Evolutionary conservation across 2,329 filamentous ascomycete genomes (phyloP), one percentile per base, ranked within the genome.

Genomic region (Fusarium lateritium): DNA sequence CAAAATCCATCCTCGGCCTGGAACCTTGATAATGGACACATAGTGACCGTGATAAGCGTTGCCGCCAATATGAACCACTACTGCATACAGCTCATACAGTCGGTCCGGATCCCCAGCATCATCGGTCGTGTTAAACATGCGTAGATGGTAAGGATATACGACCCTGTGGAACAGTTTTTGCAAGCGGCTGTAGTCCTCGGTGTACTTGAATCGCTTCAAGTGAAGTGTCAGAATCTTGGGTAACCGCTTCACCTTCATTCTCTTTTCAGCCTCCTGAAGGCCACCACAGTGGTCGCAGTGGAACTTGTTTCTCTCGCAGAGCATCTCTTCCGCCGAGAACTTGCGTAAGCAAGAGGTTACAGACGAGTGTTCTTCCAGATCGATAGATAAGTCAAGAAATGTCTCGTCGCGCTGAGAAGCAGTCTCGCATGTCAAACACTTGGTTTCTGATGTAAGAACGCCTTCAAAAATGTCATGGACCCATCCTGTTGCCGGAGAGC

Each of bases 41-140:
- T 99, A 99, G 79, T 99, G 96, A 6, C 96, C 96, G 76, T 99
- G 96, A 76, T 98, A 98, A 6, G 96, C 95, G 22, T 97, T 97
- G 49, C 94, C 94, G 54, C 96, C 96, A 68, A 99, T 98, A 76
- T 99, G 96, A 22, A 99, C 94, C 11, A 99, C 94, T 5, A 99
- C 94, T 0, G 95, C 96, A 76, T 99, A 99, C 2, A 99, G 84
- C 83, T 99, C 96, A 79, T 99, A 99, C 38, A 99, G 82, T 38
- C 94, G 89, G 79, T 99, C 96, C 1, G 94, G 94, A 73, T 98
- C 94, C 73, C 95, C 92, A 17, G 94, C 94, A 65, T 98, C 95
- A 68, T 98, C 94, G 22, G 95, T 98, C 0, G 96, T 98, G 80
- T 98, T 98, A 83, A 98, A 98, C 77, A 99, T 89, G 57, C 96